Evolutionary conservation across 805 yeast species (phyloP), one percentile per base, ranked within the genome.

Genomic region (Yarrowia sp.): DNA sequence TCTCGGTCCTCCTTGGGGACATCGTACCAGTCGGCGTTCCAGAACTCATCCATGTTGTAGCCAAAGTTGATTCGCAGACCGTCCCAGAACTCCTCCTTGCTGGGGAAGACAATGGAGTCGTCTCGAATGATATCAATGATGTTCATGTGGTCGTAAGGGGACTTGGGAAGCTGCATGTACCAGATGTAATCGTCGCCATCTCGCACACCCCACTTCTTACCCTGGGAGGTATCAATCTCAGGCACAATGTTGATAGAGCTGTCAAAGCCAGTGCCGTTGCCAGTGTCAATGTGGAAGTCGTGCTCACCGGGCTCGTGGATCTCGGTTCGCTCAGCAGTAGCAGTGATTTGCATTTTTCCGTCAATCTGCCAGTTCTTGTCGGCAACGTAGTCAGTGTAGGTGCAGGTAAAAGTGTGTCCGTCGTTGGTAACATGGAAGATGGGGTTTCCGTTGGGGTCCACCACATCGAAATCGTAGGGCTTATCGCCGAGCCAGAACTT

Each of bases 401-500:
- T 38, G 17, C 36, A 33, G 28, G 48, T 40, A 19, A 54, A 54
- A 1, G 22, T 9, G 5, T 16, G 22, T 19, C 62, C 62, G 12
- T 54, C 40, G 36, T 54, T 54, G 30, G n/a, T 38, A 10, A 54
- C 62, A 9, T 40, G 62, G 36, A 12, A 38, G 48, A 54, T 54
- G 48, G 16, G 9, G 33, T 38, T 26, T 21, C 48, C 48, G 2
- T 54, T 10, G n/a, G 62, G 46, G 14, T 54, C 62, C n/a, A 26
- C 36, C 9, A 54, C 62, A 11, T 54, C 62, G 14, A 54, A 54
- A 11, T 54, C 62, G 12, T 24, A 54, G 40, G 62, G 62, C 62
- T 54, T 54, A 24, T 40, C 48, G 2, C 48, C 48, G 17, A 54
- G 36, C 62, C 48, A 54, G 36, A 54, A 40, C 2, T 17, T n/a